phyloP scores from a whole-genome alignment of 768 basidiomycete species.

The Tricholoma terreum region DNA sequence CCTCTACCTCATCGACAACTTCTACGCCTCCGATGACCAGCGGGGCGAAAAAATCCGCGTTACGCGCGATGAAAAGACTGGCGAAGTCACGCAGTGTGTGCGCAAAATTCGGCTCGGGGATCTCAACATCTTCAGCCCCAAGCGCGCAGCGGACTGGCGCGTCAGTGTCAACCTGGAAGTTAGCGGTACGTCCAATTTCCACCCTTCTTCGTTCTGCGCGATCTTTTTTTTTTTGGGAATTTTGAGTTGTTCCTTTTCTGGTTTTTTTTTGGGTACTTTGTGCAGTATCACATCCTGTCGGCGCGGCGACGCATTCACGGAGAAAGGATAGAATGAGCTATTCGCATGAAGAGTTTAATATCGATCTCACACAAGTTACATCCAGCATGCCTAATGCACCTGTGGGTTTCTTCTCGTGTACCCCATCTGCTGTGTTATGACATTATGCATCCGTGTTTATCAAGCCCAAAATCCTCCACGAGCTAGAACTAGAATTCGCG shows the following conservation, averaged over 20 bases:
- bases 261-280: conserved; percentile 1
- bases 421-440: conserved; percentile 1
- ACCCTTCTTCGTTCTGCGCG: neutral
- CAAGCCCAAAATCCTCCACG: conserved; percentile 68
- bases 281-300: conserved; percentile 65
- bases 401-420: conserved; percentile 39
- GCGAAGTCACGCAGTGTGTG: conserved; percentile 60
- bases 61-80: conserved; percentile 75
- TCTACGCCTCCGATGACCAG: conserved; percentile 52
- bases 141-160: conserved; percentile 84
- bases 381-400: conserved; percentile 46
- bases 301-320: conserved; percentile 56
- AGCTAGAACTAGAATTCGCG: conserved; percentile 87
- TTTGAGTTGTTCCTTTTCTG: neutral
- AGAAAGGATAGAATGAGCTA: conserved; percentile 93
- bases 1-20: conserved; percentile 74
- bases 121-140: conserved; percentile 84
- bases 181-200: conserved; percentile 73
- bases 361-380: conserved; percentile 93
- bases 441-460: conserved; percentile 2
- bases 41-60: conserved; percentile 71
- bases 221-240: neutral
- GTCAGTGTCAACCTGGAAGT: conserved; percentile 92
- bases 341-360: conserved; percentile 85
- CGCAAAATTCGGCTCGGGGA: conserved; percentile 83